These are phyloP conservation scores for Russula emetica DNA, from an alignment of 768 basidiomycete genomes.

Conservation along the genomic window DNA sequence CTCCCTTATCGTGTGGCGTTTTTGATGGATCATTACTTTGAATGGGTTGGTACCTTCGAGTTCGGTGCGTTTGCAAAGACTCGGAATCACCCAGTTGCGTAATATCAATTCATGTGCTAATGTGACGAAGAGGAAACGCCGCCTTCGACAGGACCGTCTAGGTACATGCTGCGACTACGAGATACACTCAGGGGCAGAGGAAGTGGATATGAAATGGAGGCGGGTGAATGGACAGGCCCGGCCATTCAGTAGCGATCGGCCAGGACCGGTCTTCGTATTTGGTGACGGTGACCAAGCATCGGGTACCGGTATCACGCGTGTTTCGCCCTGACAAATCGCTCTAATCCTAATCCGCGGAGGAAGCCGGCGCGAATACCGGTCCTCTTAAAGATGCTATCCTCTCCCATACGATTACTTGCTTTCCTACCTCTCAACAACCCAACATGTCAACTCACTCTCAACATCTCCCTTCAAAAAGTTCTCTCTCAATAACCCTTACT, in stretches of 20 bases:
- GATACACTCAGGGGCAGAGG: not conserved
- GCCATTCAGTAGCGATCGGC: slow-evolving; percentile 9
- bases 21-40: slow-evolving; percentile 23
- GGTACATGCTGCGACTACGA: slow-evolving; percentile 5
- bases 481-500: slow-evolving; percentile 45
- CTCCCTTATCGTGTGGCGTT: slow-evolving; percentile 15
- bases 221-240: slow-evolving; percentile 8
- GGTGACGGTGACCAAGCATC: not conserved
- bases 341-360: too few relatives aligned
- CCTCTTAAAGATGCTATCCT: too few relatives aligned
- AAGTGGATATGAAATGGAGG: slow-evolving; percentile 14
- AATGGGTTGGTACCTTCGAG: slow-evolving; percentile 26
- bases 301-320: too few relatives aligned
- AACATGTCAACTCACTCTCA: not conserved
- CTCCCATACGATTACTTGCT: not conserved
- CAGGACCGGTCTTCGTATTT: not conserved
- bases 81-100: not conserved
- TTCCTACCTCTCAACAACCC: not conserved
- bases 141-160: not conserved
- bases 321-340: not conserved
- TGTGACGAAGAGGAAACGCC: not conserved
- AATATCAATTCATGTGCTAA: not conserved
- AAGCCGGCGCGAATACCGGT: not conserved
- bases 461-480: slow-evolving; percentile 37
- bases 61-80: slow-evolving; percentile 5